Evolutionary conservation across 108 stramenopile species (phyloP).

Genomic region (Pseudonitzschia pungens): DNA sequence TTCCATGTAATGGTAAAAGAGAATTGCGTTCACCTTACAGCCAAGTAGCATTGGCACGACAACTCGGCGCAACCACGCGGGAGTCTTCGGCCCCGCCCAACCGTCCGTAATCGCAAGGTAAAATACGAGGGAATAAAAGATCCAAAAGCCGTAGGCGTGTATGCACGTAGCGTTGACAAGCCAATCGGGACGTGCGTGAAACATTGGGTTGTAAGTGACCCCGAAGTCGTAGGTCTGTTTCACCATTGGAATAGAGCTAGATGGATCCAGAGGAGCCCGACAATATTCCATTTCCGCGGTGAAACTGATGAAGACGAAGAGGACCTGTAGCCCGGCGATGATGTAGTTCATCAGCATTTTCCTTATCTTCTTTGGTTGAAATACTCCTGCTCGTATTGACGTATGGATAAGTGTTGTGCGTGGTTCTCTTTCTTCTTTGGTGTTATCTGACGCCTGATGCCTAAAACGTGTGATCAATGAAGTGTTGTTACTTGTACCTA

Average conservation of each 20-base stretch:
- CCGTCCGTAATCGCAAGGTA: conserved; percentile 4
- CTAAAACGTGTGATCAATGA: too few relatives aligned
- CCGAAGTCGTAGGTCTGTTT: background rate
- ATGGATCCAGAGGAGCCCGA: conserved; percentile 2
- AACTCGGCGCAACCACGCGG: background rate
- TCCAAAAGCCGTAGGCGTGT: conserved; percentile 12
- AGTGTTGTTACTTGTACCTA: too few relatives aligned
- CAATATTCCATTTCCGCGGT: conserved; percentile 15
- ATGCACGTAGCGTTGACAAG: conserved; percentile 13
- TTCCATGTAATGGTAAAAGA: conserved; percentile 20
- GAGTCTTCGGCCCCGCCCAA: background rate
- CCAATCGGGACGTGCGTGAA: conserved; percentile 10
- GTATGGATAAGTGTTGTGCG: too few relatives aligned
- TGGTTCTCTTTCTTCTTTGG: too few relatives aligned
- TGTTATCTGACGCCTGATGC: too few relatives aligned
- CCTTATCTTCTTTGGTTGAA: too few relatives aligned
- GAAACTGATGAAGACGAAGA: background rate
- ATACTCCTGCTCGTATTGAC: too few relatives aligned
- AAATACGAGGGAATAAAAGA: conserved; percentile 1
- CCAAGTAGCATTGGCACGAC: background rate
- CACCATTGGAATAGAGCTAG: background rate
- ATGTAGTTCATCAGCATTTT: background rate
- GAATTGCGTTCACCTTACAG: conserved; percentile 5
- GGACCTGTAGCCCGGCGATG: conserved; percentile 5
- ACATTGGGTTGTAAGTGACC: conserved; percentile 6